phyloP scores from a whole-genome alignment of 2,329 filamentous ascomycete genomes.

The Pseudopithomyces chartarum region DNA sequence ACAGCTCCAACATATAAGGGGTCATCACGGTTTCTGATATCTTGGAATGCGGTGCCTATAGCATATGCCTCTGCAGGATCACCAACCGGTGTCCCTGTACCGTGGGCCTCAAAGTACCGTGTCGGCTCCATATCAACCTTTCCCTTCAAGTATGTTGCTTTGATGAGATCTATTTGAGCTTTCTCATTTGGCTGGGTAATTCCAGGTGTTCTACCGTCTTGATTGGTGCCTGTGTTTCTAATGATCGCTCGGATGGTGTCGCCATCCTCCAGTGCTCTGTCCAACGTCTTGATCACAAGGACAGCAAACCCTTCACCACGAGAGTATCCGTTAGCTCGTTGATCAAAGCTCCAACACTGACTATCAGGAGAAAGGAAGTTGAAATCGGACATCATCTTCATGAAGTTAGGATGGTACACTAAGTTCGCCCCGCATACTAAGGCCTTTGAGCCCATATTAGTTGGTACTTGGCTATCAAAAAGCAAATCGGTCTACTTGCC shows the following conservation, averaged over 20 bases:
- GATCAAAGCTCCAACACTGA: constrained; percentile 45
- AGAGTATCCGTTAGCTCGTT: constrained; percentile 64
- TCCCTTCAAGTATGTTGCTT: constrained; percentile 37
- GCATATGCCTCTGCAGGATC: background rate
- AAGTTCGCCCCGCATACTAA: background rate
- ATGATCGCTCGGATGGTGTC: constrained; percentile 29
- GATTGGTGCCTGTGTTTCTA: constrained; percentile 20
- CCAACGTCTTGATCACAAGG: constrained; percentile 24
- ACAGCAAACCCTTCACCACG: constrained; percentile 61
- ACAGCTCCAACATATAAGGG: constrained; percentile 15
- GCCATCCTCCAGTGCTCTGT: constrained; percentile 19
- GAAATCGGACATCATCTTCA: background rate
- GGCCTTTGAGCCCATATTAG: background rate
- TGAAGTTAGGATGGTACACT: background rate
- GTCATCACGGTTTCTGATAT: background rate
- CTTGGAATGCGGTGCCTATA: background rate
- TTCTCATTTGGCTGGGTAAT: constrained; percentile 44
- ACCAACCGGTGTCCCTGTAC: constrained; percentile 46
- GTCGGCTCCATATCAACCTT: constrained; percentile 52
- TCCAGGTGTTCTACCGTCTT: constrained; percentile 20
- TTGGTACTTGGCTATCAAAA: background rate
- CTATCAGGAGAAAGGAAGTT: constrained; percentile 32
- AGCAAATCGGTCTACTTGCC: background rate
- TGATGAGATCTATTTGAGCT: constrained; percentile 42
- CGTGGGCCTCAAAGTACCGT: background rate